These are phyloP conservation scores for Mrakia blollopis DNA, from an alignment of 768 basidiomycete species.

Conservation along the genomic window DNA sequence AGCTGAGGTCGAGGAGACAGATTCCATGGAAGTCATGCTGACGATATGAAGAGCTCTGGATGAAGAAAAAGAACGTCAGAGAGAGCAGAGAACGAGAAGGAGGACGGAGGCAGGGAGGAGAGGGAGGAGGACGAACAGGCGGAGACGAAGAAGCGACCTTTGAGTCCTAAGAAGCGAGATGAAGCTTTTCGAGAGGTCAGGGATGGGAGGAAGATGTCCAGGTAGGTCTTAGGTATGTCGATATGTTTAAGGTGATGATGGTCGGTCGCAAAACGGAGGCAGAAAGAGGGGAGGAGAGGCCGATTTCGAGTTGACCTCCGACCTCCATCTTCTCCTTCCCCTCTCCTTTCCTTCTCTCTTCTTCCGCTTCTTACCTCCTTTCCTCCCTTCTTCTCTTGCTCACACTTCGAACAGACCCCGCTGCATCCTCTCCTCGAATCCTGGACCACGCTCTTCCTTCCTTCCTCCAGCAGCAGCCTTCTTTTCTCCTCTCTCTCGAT, in stretches of 20 bases:
- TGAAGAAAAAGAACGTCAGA: neutral
- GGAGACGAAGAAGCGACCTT: neutral
- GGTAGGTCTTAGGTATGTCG: neutral
- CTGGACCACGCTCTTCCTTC: neutral
- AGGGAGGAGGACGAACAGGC: neutral
- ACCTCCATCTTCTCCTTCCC: neutral
- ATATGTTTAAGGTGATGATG: neutral
- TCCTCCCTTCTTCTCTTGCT: neutral
- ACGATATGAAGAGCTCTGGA: neutral
- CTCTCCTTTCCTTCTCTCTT: neutral
- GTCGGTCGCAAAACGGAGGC: neutral
- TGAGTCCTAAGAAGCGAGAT: no score
- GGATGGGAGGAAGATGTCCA: neutral
- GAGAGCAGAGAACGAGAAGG: neutral
- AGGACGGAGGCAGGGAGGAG: neutral
- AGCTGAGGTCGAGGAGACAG: neutral
- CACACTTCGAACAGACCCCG: neutral
- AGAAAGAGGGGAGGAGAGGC: neutral
- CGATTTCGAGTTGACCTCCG: neutral
- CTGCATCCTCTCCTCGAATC: neutral
- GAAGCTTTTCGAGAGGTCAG: neutral
- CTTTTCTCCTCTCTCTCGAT: neutral
- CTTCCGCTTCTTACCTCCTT: neutral
- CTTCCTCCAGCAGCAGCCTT: neutral
- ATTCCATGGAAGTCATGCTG: neutral